phyloP scores from a whole-genome alignment of 176 grass and related monocot genomes.

The Zizania latifolia region DNA sequence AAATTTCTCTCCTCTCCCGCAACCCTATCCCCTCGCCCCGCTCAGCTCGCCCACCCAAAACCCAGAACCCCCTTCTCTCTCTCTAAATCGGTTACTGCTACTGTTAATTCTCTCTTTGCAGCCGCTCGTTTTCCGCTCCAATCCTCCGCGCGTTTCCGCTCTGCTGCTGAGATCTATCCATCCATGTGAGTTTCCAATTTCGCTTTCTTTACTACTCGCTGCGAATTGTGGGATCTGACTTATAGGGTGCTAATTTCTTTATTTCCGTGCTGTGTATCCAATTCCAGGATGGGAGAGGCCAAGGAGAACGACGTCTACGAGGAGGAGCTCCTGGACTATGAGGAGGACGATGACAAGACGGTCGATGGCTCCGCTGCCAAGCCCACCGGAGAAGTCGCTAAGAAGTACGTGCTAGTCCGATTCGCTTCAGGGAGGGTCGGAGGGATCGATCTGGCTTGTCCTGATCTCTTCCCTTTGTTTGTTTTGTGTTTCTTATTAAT shows the following conservation, averaged over 20 bases:
- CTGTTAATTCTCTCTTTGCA: constrained; percentile 33
- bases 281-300: constrained; percentile 81
- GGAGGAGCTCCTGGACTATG: constrained; percentile 99
- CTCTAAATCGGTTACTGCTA: not conserved
- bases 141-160: not conserved
- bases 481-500: not conserved
- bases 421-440: not conserved
- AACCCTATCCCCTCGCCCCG: no score
- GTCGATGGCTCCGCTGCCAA: constrained; percentile 70
- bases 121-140: not conserved
- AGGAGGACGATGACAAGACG: constrained; percentile 90
- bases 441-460: not conserved
- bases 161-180: not conserved
- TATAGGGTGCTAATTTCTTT: not conserved
- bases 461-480: not conserved
- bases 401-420: constrained; percentile 47
- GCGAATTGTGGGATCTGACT: not conserved
- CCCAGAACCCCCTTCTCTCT: not conserved
- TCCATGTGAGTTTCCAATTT: constrained; percentile 12
- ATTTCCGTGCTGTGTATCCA: not conserved
- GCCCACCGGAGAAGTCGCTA: constrained; percentile 53
- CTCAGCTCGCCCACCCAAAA: no score
- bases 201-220: not conserved
- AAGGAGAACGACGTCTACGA: constrained; percentile 93
- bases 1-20: not conserved